phyloP scores from a whole-genome alignment of 1,139 yeast genomes.

The Diutina sp. region DNA sequence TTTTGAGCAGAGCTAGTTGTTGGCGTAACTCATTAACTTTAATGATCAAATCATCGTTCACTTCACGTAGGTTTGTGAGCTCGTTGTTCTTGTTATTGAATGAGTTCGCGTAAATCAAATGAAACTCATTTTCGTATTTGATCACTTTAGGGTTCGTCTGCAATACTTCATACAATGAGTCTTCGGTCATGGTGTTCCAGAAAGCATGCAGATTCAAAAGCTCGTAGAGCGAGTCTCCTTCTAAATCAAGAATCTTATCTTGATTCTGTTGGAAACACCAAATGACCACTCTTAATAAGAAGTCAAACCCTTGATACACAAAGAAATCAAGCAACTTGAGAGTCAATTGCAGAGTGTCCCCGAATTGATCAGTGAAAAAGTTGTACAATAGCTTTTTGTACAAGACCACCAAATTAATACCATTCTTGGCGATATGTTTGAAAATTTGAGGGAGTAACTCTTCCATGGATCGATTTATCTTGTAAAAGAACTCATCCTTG shows the following conservation, averaged over 20 bases:
- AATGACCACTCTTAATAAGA: conserved; percentile 17
- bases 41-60: conserved; percentile 20
- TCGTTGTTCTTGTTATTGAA: conserved; percentile 27
- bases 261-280: conserved; percentile 12
- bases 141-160: conserved; percentile 17
- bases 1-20: conserved; percentile 19
- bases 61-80: conserved; percentile 24
- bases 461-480: conserved; percentile 24
- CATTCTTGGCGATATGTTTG: conserved; percentile 24
- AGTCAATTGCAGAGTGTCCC: conserved; percentile 4
- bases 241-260: conserved; percentile 11
- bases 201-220: conserved; percentile 15
- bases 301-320: conserved; percentile 29
- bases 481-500: conserved; percentile 26
- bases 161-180: conserved; percentile 9
- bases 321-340: conserved; percentile 10
- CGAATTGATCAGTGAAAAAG: conserved; percentile 11
- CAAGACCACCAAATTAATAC: conserved; percentile 17
- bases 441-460: conserved; percentile 17
- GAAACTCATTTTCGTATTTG: conserved; percentile 33
- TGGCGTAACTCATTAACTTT: conserved; percentile 16
- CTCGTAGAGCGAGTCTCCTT: conserved; percentile 18
- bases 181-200: conserved; percentile 8
- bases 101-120: conserved; percentile 27
- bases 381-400: conserved; percentile 14